phyloP scores from a whole-genome alignment of 2,329 filamentous ascomycete genomes.

The Aspergillus jensenii region DNA sequence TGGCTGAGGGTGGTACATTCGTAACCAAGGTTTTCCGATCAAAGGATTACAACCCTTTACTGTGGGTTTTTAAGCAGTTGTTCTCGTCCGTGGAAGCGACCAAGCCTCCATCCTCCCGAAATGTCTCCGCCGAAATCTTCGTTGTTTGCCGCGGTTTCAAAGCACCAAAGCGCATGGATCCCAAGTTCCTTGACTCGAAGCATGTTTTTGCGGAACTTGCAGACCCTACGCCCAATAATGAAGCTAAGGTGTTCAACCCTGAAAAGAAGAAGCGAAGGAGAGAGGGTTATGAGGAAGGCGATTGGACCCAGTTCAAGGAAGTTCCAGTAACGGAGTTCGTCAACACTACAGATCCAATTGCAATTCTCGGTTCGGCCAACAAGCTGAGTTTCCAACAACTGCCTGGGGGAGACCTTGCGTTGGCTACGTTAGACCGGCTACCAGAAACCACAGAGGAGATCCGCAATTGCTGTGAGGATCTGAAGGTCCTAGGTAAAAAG shows the following conservation, averaged over 20 bases:
- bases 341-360: slow-evolving; percentile 88
- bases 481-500: slow-evolving; percentile 88
- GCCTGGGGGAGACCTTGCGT: slow-evolving; percentile 78
- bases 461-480: slow-evolving; percentile 71
- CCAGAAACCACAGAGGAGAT: slow-evolving; percentile 86
- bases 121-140: slow-evolving; percentile 97
- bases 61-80: slow-evolving; percentile 97
- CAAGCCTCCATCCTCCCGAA: slow-evolving; percentile 92
- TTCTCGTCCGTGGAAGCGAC: slow-evolving; percentile 96
- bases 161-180: slow-evolving; percentile 89
- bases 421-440: slow-evolving; percentile 81
- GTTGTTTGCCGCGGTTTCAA: slow-evolving; percentile 95
- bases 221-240: slow-evolving; percentile 84
- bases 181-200: slow-evolving; percentile 84
- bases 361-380: slow-evolving; percentile 83
- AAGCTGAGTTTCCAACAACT: slow-evolving; percentile 78
- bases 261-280: slow-evolving; percentile 97
- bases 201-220: slow-evolving; percentile 91
- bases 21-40: slow-evolving; percentile 97
- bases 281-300: slow-evolving; percentile 95
- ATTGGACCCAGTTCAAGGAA: slow-evolving; percentile 91
- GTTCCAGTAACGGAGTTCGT: slow-evolving; percentile 88
- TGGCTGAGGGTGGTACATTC: slow-evolving; percentile 85
- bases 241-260: slow-evolving; percentile 97
- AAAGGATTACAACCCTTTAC: slow-evolving; percentile 91